phyloP scores from a whole-genome alignment of 2,329 filamentous ascomycete genomes.

The Sclerotinia sclerotiorum region DNA sequence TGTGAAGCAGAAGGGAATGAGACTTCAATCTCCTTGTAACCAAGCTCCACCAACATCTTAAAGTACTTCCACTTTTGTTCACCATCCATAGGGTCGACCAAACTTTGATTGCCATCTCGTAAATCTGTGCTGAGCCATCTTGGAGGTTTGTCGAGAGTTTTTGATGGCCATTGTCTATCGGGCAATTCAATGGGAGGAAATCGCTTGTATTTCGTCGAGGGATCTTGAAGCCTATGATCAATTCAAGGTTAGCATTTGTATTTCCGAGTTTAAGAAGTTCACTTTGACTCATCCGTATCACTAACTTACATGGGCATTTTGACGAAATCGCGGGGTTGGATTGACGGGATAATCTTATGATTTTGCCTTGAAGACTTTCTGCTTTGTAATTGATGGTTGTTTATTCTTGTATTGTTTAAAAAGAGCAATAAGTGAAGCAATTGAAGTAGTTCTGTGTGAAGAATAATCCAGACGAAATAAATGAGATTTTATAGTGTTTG shows the following conservation, averaged over 20 bases:
- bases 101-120: constrained; percentile 90
- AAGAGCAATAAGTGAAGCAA: neutral
- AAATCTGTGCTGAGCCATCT: constrained; percentile 89
- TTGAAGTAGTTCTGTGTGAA: too few relatives aligned
- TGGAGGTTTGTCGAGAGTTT: constrained; percentile 73
- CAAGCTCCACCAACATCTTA: constrained; percentile 86
- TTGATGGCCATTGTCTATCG: constrained; percentile 48
- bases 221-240: constrained; percentile 65
- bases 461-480: neutral
- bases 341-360: neutral
- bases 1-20: constrained; percentile 93
- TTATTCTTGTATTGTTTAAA: neutral
- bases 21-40: constrained; percentile 97
- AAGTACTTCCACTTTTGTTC: constrained; percentile 96
- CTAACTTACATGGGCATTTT: constrained; percentile 33
- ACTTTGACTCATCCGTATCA: neutral
- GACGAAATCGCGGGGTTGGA: constrained; percentile 13
- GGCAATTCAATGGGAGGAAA: constrained; percentile 61
- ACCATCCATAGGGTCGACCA: constrained; percentile 92
- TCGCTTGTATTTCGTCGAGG: constrained; percentile 72
- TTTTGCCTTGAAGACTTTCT: neutral
- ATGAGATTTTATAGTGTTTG: neutral
- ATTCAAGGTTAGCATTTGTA: neutral
- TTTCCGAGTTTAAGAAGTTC: constrained; percentile 4
- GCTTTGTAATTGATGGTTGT: constrained; percentile 7